Evolutionary conservation across 1,284 basidiomycete genomes (phyloP), one percentile per base, ranked within the genome.

Genomic region (Malassezia obtusa): DNA sequence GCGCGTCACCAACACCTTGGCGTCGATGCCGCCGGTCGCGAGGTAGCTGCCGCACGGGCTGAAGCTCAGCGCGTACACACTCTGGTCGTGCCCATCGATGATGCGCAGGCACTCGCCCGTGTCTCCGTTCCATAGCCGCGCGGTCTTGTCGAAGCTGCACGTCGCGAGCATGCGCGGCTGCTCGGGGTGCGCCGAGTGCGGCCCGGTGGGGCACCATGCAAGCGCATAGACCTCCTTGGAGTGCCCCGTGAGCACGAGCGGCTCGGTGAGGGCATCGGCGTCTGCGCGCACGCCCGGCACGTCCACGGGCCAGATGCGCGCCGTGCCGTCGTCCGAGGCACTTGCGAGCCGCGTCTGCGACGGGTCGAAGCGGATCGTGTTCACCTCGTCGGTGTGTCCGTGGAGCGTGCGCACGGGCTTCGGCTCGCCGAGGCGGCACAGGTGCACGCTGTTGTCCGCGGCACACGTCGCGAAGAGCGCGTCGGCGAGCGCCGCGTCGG

Each of bases 371-470:
- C 65, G 65, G 39, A 74, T 65, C 8, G 68, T 62, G 41, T 74
- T 74, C 46, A 74, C 70, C 54, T 74, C 71, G 54, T 74, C 71
- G 5, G 62, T 59, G 49, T 74, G 71, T 15, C 70, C 65, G 41
- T 58, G 52, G 51, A 71, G 61, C 22, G 65, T 62, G 52, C 62
- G 61, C 51, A 74, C 37, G 15, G 71, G 68, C 57, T 67, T 68
- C 15, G 59, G 54, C 50, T 71, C 69, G 30, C 71, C 71, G 12
- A 73, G 50, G 46, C 65, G 64, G 57, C 66, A 65, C 22, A 74
- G 30, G 31, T 65, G 60, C 57, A 74, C 62, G 49, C 60, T 64
- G 60, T 71, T 69, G 53, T 74, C 71, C 26, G 68, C 70, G 4
- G 64, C 68, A 52, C 67, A 66, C 17, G 71, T 62, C n/a, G 71